Conservation (phyloP, 1,284 basidiomycete species). For the Marasmius fiardii region DNA sequence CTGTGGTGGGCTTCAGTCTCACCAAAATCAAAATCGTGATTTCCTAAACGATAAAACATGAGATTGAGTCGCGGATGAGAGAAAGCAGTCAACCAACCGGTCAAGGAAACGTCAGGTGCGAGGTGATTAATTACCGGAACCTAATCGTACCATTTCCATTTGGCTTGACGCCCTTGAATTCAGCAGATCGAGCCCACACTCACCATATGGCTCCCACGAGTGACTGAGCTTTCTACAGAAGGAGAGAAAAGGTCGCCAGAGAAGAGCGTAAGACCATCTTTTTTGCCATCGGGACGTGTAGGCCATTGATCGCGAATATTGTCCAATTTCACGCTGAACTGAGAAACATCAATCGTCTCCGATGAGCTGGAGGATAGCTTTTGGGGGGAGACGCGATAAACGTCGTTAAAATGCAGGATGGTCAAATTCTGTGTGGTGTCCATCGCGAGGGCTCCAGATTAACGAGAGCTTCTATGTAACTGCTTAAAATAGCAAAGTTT, state of each 20-base stretch:
- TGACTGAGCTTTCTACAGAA: constrained; percentile 83
- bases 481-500: background rate
- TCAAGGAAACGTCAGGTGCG: constrained; percentile 63
- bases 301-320: constrained; percentile 54
- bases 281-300: constrained; percentile 42
- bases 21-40: constrained; percentile 86
- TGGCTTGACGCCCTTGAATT: background rate
- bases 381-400: constrained; percentile 72
- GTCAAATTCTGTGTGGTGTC: constrained; percentile 20
- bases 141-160: constrained; percentile 30
- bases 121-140: constrained; percentile 80
- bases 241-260: constrained; percentile 89
- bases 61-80: constrained; percentile 20
- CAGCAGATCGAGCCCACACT: constrained; percentile 14
- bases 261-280: constrained; percentile 80
- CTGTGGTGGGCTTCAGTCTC: constrained; percentile 2
- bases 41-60: constrained; percentile 42
- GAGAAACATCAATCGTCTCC: constrained; percentile 73
- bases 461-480: background rate
- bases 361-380: constrained; percentile 48
- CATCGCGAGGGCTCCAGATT: background rate
- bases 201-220: constrained; percentile 91
- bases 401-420: constrained; percentile 69
- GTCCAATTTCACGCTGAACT: constrained; percentile 65
- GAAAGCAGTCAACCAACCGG: constrained; percentile 41